phyloP scores from a whole-genome alignment of 768 basidiomycete genomes.

The Boletus sp. region DNA sequence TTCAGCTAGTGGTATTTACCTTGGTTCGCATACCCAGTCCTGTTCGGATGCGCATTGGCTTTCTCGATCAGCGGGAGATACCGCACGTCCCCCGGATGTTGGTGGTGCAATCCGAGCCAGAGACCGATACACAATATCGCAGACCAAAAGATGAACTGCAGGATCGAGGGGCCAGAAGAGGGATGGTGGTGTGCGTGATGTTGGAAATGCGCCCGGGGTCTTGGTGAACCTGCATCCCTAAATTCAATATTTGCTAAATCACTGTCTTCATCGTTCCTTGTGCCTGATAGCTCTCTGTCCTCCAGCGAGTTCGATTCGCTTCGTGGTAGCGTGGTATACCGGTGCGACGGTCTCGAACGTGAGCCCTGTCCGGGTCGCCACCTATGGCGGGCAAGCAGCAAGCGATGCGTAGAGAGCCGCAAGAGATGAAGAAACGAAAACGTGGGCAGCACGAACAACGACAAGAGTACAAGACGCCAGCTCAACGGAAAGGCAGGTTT shows the following conservation, averaged over 20 bases:
- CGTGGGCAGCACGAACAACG: constrained; percentile 10
- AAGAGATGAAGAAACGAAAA: constrained; percentile 11
- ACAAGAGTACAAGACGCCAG: constrained; percentile 18
- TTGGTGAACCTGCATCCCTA: neutral
- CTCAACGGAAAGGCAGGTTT: constrained; percentile 17
- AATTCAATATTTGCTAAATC: neutral
- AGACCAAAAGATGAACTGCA: constrained; percentile 9
- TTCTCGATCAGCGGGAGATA: constrained; percentile 14
- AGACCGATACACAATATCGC: neutral
- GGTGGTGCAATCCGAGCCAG: constrained; percentile 3
- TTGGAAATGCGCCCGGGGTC: neutral
- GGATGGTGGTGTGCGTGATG: neutral
- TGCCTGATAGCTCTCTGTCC: neutral
- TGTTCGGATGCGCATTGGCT: constrained; percentile 10
- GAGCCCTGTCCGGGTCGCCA: neutral
- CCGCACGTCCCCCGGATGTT: constrained; percentile 6
- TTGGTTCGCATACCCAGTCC: constrained; percentile 15
- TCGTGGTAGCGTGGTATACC: constrained; percentile 9
- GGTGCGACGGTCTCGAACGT: neutral
- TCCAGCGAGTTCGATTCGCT: constrained; percentile 8
- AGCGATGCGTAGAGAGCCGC: neutral
- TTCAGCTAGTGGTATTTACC: neutral
- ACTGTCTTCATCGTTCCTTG: neutral
- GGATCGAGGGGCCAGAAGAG: neutral
- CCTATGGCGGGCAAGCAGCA: neutral